Conservation (phyloP, 2,329 filamentous ascomycete genomes). For the Fusarium torreyae region DNA sequence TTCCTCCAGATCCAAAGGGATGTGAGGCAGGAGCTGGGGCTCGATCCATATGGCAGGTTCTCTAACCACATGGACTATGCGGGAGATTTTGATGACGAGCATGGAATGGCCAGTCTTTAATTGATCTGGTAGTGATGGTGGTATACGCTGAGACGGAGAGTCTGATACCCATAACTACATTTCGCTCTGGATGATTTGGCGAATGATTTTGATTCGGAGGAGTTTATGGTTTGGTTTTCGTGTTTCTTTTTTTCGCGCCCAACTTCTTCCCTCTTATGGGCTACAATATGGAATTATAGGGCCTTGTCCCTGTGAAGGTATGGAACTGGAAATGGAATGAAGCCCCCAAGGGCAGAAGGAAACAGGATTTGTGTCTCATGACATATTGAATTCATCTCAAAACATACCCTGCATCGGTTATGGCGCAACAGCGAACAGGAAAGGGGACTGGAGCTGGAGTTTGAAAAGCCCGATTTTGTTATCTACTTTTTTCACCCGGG, state of each 20-base stretch:
- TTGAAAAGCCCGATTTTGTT: slow-evolving; percentile 37
- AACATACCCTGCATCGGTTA: slow-evolving; percentile 52
- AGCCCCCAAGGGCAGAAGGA: slow-evolving; percentile 30
- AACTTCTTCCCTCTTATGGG: slow-evolving; percentile 31
- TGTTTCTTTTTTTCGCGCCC: slow-evolving; percentile 20
- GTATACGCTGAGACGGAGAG: slow-evolving; percentile 27
- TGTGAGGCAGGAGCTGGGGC: slow-evolving; percentile 69
- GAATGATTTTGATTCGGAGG: slow-evolving; percentile 34
- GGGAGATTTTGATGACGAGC: slow-evolving; percentile 50
- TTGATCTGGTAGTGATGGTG: slow-evolving; percentile 4
- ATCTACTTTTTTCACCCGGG: slow-evolving; percentile 19
- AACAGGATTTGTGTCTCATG: slow-evolving; percentile 39
- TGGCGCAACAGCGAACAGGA: slow-evolving; percentile 45
- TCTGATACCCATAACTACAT: slow-evolving; percentile 41
- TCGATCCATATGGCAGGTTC: slow-evolving; percentile 56
- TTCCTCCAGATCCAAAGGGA: slow-evolving; percentile 91
- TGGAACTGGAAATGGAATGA: slow-evolving; percentile 27
- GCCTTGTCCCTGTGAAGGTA: slow-evolving; percentile 19
- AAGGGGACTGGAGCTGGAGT: slow-evolving; percentile 36
- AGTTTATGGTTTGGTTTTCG: slow-evolving; percentile 20
- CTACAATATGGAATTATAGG: slow-evolving; percentile 36
- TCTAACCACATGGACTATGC: slow-evolving; percentile 41
- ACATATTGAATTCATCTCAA: slow-evolving; percentile 40
- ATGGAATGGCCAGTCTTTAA: slow-evolving; percentile 56
- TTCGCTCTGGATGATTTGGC: slow-evolving; percentile 24